Conservation (phyloP, 1,284 basidiomycete genomes). For the Cryptococcus sp. region DNA sequence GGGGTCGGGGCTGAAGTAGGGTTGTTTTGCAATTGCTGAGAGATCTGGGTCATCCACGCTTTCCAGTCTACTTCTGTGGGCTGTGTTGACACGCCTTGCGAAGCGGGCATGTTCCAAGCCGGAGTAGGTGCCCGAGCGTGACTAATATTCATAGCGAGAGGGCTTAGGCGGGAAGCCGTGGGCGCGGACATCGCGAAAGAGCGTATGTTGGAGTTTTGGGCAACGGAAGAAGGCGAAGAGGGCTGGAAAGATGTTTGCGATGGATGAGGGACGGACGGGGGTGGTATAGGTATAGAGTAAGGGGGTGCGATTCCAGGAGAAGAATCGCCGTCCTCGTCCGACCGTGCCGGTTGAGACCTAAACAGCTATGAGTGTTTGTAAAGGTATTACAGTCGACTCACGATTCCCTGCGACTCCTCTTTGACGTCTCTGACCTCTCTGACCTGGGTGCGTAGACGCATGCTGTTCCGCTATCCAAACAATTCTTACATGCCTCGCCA, state of each 20-base stretch:
- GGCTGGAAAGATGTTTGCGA: background rate
- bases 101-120: background rate
- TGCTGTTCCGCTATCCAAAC: slow-evolving; percentile 13
- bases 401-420: slow-evolving; percentile 14
- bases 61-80: slow-evolving; percentile 11
- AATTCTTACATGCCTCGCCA: slow-evolving; percentile 11
- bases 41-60: slow-evolving; percentile 9
- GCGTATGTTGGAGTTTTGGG: background rate
- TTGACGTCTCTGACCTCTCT: slow-evolving; percentile 10
- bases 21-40: slow-evolving; percentile 1
- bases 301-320: background rate
- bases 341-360: background rate
- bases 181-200: slow-evolving; percentile 5
- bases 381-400: slow-evolving; percentile 5
- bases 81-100: background rate
- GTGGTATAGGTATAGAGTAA: background rate
- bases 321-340: slow-evolving; percentile 2
- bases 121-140: background rate
- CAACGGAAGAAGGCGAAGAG: background rate
- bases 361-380: background rate
- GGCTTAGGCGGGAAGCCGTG: background rate
- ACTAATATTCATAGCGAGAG: background rate
- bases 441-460: slow-evolving; percentile 8
- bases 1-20: background rate
- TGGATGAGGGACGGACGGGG: background rate